Evolutionary conservation across 805 yeast species (phyloP), one percentile per base, ranked within the genome.

Genomic region (Saccharomycopsis fermentans): DNA sequence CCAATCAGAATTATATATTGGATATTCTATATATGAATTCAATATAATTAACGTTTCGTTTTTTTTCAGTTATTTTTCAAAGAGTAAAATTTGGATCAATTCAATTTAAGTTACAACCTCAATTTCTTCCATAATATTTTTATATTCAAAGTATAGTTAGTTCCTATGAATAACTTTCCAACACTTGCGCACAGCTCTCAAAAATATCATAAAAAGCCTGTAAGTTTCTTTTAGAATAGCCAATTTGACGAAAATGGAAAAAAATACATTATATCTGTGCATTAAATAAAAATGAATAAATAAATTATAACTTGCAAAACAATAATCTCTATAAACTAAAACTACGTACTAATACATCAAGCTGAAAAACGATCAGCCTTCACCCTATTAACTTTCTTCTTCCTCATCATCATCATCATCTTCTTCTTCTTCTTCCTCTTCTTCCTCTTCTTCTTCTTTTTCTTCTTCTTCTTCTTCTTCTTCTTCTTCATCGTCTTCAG

Each of bases 341-440:
- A 26, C 37, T 17, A 24, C 16, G 48, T 24, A 43, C 17, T 54
- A 54, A 24, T 37, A 39, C 39, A 26, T 21, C 16, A 52, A 16
- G 14, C 6, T 17, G 19, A 35, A 24, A 52, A 52, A 52, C 16
- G 24, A 14, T n/a, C 11, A 17, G 6, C 8, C 3, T 19, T 27
- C 35, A n/a, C 16, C 17, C 6, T 16, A 9, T 6, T 37, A 11
- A 19, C 9, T 29, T 52, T 52, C 40, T 35, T 26, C 17, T 19
- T 55, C 54, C 12, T 29, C 39, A 26, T 52, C 50, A 1, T 34
- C 32, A 16, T 50, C 27, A 5, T 27, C 58, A 1, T 50, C 52
- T 3, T 52, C 47, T 24, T 37, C 37, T 12, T 52, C 63, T 21
- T 52, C 59, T 27, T 57, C 48, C 24, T 37, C 63, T 16, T n/a